These are phyloP conservation scores for Globisporangium cystogenes DNA, from an alignment of 352 stramenopile species.

Conservation along the genomic window DNA sequence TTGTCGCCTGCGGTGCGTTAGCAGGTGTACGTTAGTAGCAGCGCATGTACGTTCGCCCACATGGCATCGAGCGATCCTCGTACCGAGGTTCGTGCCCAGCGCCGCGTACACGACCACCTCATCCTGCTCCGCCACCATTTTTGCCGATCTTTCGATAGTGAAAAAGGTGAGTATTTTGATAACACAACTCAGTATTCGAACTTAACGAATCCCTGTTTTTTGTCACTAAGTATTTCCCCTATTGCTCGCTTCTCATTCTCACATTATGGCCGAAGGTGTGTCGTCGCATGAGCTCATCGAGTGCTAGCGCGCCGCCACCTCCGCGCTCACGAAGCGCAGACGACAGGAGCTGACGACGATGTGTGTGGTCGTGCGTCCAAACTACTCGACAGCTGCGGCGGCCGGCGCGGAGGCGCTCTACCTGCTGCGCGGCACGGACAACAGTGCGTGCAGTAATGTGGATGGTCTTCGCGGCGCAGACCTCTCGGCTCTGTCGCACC, in stretches of 20 bases:
- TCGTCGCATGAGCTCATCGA: too few relatives aligned
- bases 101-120: conserved; percentile 41
- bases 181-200: too few relatives aligned
- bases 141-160: neutral
- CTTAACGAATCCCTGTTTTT: too few relatives aligned
- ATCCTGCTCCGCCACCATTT: conserved; percentile 1
- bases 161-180: too few relatives aligned
- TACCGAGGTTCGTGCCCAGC: conserved; percentile 75
- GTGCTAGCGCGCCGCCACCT: too few relatives aligned
- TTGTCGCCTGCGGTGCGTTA: conserved; percentile 48
- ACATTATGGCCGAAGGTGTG: conserved; percentile 4
- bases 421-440: conserved; percentile 45
- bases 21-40: too few relatives aligned
- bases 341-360: neutral
- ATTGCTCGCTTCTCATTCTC: too few relatives aligned
- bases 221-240: too few relatives aligned
- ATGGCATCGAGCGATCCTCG: neutral
- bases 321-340: too few relatives aligned
- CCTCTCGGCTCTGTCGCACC: too few relatives aligned
- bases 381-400: too few relatives aligned
- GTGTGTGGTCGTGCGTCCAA: neutral
- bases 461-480: neutral
- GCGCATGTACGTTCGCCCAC: neutral
- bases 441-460: conserved; percentile 29
- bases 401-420: conserved; percentile 43